These are phyloP conservation scores for Nepenthes gracilis DNA, from an alignment of 148 eudicot species.

Conservation along the genomic window DNA sequence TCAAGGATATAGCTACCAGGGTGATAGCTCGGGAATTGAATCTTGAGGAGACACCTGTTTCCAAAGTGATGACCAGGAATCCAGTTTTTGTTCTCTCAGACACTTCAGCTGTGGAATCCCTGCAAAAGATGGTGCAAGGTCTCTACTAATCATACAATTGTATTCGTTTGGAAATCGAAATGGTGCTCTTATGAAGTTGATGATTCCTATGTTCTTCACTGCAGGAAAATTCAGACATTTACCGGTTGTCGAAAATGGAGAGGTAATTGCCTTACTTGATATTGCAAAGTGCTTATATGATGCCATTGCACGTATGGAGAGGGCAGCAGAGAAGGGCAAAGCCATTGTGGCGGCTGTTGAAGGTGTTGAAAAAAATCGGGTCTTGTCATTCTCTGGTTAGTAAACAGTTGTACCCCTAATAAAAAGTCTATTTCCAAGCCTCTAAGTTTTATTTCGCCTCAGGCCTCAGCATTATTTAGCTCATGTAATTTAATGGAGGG, in stretches of 20 bases:
- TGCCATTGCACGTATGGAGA: slow-evolving; percentile 94
- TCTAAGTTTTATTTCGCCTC: background rate
- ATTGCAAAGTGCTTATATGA: slow-evolving; percentile 96
- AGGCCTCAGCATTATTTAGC: background rate
- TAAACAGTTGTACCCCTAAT: slow-evolving; percentile 1
- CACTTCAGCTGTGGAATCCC: slow-evolving; percentile 89
- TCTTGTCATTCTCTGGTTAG: slow-evolving; percentile 67
- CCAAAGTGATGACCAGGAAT: slow-evolving; percentile 92
- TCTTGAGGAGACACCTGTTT: slow-evolving; percentile 84
- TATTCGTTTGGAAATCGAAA: background rate
- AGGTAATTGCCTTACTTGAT: slow-evolving; percentile 91
- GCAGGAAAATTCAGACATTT: slow-evolving; percentile 96
- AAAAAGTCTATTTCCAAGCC: background rate
- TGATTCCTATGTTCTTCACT: slow-evolving; percentile 1
- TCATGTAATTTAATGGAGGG: slow-evolving; percentile 3
- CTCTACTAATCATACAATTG: background rate
- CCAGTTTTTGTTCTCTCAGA: slow-evolving; percentile 90
- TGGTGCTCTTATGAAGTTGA: background rate
- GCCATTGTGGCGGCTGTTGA: slow-evolving; percentile 95
- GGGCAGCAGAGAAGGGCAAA: slow-evolving; percentile 97
- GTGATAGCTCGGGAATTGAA: slow-evolving; percentile 78
- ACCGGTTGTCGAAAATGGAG: slow-evolving; percentile 93
- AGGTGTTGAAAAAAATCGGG: slow-evolving; percentile 96
- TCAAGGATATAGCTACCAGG: slow-evolving; percentile 82
- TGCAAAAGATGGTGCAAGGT: slow-evolving; percentile 99